These are phyloP conservation scores for Blumeria hordei DNA, from an alignment of 2,329 filamentous ascomycete species.

Conservation along the genomic window DNA sequence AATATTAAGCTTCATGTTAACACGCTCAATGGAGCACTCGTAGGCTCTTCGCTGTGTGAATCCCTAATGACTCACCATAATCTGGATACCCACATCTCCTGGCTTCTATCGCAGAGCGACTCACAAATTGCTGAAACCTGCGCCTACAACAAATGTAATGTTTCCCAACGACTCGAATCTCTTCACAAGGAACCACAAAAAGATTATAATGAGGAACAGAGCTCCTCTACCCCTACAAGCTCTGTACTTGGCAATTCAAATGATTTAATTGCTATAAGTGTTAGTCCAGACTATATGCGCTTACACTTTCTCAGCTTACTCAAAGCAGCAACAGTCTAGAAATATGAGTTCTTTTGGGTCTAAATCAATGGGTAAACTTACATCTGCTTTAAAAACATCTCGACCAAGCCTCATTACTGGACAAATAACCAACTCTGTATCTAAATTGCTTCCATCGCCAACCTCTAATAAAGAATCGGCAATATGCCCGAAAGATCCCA, in stretches of 20 bases:
- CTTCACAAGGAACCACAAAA: background rate
- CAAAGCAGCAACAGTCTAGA: constrained; percentile 5
- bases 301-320: constrained; percentile 7
- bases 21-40: constrained; percentile 7
- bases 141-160: constrained; percentile 3
- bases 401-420: constrained; percentile 12
- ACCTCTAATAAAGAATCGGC: constrained; percentile 8
- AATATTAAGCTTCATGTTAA: background rate
- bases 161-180: constrained; percentile 1
- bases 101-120: constrained; percentile 13
- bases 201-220: constrained; percentile 3
- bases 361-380: constrained; percentile 13
- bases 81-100: constrained; percentile 14
- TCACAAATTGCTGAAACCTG: constrained; percentile 4
- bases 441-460: constrained; percentile 10
- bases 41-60: constrained; percentile 5
- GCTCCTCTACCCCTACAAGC: constrained; percentile 2
- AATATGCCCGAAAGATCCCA: constrained; percentile 6
- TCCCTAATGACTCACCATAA: constrained; percentile 16
- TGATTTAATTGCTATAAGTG: constrained; percentile 7
- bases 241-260: constrained; percentile 1
- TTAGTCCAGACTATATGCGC: constrained; percentile 8
- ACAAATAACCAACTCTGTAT: constrained; percentile 7
- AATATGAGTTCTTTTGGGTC: constrained; percentile 3
- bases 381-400: constrained; percentile 9